Evolutionary conservation across 2,329 filamentous ascomycete species (phyloP).

Genomic region (Lachnum nothofagi): DNA sequence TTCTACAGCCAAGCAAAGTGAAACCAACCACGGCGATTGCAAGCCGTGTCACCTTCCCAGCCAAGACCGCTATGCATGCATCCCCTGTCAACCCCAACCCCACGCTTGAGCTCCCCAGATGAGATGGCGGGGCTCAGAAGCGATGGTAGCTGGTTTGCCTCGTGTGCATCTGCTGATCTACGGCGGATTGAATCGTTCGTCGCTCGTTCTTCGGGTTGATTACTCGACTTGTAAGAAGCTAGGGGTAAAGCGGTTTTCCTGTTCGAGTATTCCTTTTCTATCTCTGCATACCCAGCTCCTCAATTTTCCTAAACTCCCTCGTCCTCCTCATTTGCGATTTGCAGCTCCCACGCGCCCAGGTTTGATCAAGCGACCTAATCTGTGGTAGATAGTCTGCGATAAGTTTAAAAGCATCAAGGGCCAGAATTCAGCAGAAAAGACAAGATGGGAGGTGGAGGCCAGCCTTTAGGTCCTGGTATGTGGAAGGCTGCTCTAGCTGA

Average conservation of each 20-base stretch:
- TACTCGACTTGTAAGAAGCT: too few species aligned
- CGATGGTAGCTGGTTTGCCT: too few species aligned
- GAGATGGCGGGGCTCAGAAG: too few species aligned
- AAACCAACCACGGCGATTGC: too few species aligned
- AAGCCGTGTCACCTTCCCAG: too few species aligned
- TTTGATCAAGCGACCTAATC: too few species aligned
- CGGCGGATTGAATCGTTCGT: too few species aligned
- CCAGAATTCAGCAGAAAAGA: background rate
- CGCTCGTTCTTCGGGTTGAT: too few species aligned
- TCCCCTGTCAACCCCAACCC: background rate
- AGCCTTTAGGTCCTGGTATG: conserved; percentile 22
- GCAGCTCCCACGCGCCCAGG: background rate
- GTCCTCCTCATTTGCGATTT: background rate
- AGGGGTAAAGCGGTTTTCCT: background rate
- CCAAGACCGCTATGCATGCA: background rate
- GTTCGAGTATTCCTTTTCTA: background rate
- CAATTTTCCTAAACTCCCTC: background rate
- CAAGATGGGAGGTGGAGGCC: conserved; percentile 13
- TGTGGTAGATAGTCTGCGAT: too few species aligned
- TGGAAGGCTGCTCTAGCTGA: conserved; percentile 31
- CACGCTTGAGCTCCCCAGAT: too few species aligned
- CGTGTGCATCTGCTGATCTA: background rate
- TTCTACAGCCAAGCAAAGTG: too few species aligned
- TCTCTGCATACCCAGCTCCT: background rate
- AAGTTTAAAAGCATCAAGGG: too few species aligned